These are phyloP conservation scores for Ceratobasidium sp. DNA, from an alignment of 1,284 basidiomycete genomes.

Conservation along the genomic window DNA sequence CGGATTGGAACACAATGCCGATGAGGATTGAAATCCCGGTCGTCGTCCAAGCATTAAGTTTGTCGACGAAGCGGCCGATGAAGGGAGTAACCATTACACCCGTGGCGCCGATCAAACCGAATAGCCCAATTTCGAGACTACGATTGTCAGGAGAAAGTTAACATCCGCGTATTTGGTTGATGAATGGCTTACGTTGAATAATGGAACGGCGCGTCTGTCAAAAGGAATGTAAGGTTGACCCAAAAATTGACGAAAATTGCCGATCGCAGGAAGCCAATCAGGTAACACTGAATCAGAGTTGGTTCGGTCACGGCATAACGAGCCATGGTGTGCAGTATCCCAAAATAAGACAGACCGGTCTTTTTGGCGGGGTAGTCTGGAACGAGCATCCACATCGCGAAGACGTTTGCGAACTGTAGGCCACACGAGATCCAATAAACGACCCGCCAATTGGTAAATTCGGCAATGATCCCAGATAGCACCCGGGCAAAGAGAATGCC, in stretches of 20 bases:
- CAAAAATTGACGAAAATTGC: constrained; percentile 72
- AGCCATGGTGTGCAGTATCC: constrained; percentile 72
- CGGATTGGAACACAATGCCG: constrained; percentile 59
- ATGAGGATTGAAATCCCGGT: constrained; percentile 63
- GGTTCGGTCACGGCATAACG: constrained; percentile 76
- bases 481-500: constrained; percentile 77
- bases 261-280: constrained; percentile 67
- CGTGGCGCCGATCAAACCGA: constrained; percentile 74
- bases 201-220: constrained; percentile 71
- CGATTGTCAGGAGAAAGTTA: not conserved
- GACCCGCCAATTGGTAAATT: constrained; percentile 70
- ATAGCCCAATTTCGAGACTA: constrained; percentile 70
- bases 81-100: constrained; percentile 73
- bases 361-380: constrained; percentile 77
- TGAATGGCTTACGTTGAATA: constrained; percentile 67
- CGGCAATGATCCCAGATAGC: constrained; percentile 71
- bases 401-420: constrained; percentile 63
- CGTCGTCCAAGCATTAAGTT: constrained; percentile 72
- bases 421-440: constrained; percentile 75
- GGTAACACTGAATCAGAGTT: constrained; percentile 69
- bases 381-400: constrained; percentile 66
- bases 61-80: constrained; percentile 70
- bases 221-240: constrained; percentile 78
- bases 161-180: not conserved
- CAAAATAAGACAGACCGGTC: constrained; percentile 65